Evolutionary conservation across 2,329 filamentous ascomycete genomes (phyloP).

Genomic region (Fusarium chaquense): DNA sequence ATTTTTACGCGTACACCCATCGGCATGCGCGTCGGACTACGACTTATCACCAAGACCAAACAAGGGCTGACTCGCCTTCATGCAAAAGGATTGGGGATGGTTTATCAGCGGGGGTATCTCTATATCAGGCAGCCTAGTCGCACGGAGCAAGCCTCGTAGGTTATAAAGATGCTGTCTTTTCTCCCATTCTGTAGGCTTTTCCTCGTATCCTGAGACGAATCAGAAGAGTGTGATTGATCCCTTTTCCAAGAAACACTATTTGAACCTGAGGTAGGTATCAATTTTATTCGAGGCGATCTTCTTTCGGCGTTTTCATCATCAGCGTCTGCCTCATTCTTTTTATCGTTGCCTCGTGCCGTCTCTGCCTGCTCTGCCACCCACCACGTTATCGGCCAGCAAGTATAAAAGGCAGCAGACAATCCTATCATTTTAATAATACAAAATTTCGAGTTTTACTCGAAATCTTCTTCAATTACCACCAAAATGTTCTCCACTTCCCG

Average conservation of each 20-base stretch:
- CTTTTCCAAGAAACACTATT: slow-evolving; percentile 25
- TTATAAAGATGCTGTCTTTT: slow-evolving; percentile 46
- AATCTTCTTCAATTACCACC: background rate
- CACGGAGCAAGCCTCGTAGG: slow-evolving; percentile 42
- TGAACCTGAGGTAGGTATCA: slow-evolving; percentile 52
- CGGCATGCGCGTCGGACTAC: slow-evolving; percentile 33
- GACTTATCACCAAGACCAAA: slow-evolving; percentile 41
- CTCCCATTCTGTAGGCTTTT: slow-evolving; percentile 8
- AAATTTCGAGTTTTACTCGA: background rate
- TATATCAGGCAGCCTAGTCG: slow-evolving; percentile 41
- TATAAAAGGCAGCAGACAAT: slow-evolving; percentile 29
- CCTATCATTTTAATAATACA: slow-evolving; percentile 30
- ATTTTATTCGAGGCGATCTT: slow-evolving; percentile 18
- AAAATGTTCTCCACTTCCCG: slow-evolving; percentile 63
- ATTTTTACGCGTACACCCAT: slow-evolving; percentile 28
- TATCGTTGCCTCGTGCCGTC: slow-evolving; percentile 25
- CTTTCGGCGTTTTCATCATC: slow-evolving; percentile 24
- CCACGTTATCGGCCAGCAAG: slow-evolving; percentile 15
- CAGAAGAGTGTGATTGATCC: slow-evolving; percentile 36
- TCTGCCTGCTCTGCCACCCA: slow-evolving; percentile 21
- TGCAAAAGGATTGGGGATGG: slow-evolving; percentile 20
- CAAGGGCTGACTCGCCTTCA: slow-evolving; percentile 41
- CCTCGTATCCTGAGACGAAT: slow-evolving; percentile 17
- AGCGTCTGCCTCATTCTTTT: slow-evolving; percentile 31
- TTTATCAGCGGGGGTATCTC: slow-evolving; percentile 34